A percentile compares a stretch with the other conserved stretches of the same genome.
phyloP scores from a whole-genome alignment of 1,139 yeast species.

The Pichia sp. region DNA sequence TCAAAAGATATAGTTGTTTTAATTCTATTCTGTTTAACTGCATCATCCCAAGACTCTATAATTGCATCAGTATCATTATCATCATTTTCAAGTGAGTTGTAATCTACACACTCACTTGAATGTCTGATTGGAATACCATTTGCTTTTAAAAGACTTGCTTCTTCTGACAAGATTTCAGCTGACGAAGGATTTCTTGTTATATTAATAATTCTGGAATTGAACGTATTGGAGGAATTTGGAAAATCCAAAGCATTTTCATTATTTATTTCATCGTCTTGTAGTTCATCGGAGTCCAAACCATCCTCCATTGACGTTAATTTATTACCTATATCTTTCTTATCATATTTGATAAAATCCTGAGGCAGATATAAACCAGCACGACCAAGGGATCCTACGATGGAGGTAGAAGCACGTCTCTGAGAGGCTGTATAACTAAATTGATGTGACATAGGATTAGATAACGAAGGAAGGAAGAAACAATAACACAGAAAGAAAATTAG shows the following conservation, averaged over 20 bases:
- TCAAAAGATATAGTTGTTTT: conserved; percentile 32
- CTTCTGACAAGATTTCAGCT: conserved; percentile 20
- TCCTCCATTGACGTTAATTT: conserved; percentile 15
- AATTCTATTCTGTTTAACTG: conserved; percentile 28
- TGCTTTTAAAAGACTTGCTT: conserved; percentile 24
- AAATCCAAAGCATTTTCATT: background rate
- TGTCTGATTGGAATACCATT: conserved; percentile 25
- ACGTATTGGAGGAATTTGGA: background rate
- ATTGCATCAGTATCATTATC: conserved; percentile 16
- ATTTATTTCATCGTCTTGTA: background rate
- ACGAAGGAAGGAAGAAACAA: background rate
- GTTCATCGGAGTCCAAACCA: conserved; percentile 11
- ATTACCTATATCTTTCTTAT: conserved; percentile 14
- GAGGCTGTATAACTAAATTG: conserved; percentile 42
- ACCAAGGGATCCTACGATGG: conserved; percentile 48
- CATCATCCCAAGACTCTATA: conserved; percentile 31
- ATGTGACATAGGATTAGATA: conserved; percentile 16
- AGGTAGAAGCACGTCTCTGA: conserved; percentile 43
- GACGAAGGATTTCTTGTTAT: conserved; percentile 4
- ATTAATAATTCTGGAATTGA: background rate
- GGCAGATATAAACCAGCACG: conserved; percentile 49
- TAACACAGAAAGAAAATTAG: background rate
- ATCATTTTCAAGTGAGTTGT: background rate
- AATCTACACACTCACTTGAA: conserved; percentile 6
- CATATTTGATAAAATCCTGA: conserved; percentile 36